Percentiles rank a stretch among this genome's conserved stretches.
These are phyloP conservation scores for Ramularia collo-cygni DNA, from an alignment of 2,329 filamentous ascomycete species.

Conservation along the genomic window DNA sequence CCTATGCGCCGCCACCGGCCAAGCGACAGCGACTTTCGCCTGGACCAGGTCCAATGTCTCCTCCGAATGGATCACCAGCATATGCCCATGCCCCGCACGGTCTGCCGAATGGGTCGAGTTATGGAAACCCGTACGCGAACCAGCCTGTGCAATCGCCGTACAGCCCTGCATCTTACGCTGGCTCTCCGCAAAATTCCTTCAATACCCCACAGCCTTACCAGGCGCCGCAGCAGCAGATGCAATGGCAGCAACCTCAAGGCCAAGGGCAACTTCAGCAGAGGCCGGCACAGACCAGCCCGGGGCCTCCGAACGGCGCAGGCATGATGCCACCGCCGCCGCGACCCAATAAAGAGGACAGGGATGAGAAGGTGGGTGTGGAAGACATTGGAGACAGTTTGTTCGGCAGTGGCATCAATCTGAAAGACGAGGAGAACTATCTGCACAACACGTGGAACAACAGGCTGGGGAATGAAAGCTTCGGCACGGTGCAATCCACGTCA, in stretches of 20 bases:
- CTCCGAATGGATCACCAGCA: slow-evolving; percentile 45
- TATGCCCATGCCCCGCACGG: slow-evolving; percentile 31
- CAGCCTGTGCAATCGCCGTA: slow-evolving; percentile 26
- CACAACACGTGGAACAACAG: slow-evolving; percentile 57
- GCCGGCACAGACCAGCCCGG: slow-evolving; percentile 17
- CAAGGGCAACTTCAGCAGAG: slow-evolving; percentile 5
- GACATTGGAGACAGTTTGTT: slow-evolving; percentile 78
- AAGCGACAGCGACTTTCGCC: slow-evolving; percentile 69
- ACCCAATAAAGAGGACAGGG: slow-evolving; percentile 48
- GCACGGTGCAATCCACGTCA: slow-evolving; percentile 35
- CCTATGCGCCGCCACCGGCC: slow-evolving; percentile 56
- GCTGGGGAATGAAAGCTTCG: slow-evolving; percentile 30
- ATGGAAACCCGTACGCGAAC: slow-evolving; percentile 34
- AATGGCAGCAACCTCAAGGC: slow-evolving; percentile 16
- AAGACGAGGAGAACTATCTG: slow-evolving; percentile 77
- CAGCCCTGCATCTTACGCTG: slow-evolving; percentile 20
- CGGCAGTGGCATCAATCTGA: slow-evolving; percentile 78
- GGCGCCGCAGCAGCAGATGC: slow-evolving; percentile 14
- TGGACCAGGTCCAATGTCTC: slow-evolving; percentile 50
- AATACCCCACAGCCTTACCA: slow-evolving; percentile 28
- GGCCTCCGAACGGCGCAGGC: slow-evolving; percentile 14
- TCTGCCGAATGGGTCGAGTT: slow-evolving; percentile 33
- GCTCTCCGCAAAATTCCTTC: slow-evolving; percentile 25
- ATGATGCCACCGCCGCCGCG: slow-evolving; percentile 58
- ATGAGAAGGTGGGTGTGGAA: slow-evolving; percentile 55